Base-by-base conservation (phyloP, 257 asterid genomes). In the Gentiana dahurica region DNA sequence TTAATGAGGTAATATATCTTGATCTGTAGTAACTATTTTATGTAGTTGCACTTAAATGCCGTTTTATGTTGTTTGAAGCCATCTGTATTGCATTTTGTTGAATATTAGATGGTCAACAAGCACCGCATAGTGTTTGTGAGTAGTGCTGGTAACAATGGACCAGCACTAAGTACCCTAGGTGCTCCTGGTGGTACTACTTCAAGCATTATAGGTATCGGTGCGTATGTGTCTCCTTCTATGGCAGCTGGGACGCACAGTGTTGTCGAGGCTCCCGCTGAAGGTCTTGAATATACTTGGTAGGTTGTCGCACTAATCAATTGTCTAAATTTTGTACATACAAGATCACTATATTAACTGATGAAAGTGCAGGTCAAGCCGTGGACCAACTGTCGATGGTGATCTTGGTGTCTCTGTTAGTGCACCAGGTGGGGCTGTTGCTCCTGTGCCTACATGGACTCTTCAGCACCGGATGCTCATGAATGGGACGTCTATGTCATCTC, bases 401-500 rank as follows among this genome's bases (percentile, higher is more conserved):
- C 84, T 87, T 64, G 98, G 98, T 68, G 97, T 91, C 69, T 78
- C 68, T 60, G 73, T 91, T 67, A 87, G 97, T 80, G 97, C 98
- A 10, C 90, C 98, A 75, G 98, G 98, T 71, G 98, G 95, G 55
- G 98, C 98, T 66, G 76, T 91, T 73, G 95, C 98, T 70, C 95
- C 98, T 72, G 98, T 91, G 68, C 98, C 98, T 58, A 85, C 95
- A 63, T 91, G 98, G 98, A 91, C 98, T 67, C 98, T 91, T 72
- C 97, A 91, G 71, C 76, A 66, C 5, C 98, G 98, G 59, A 83
- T 83, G 98, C 86, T 91, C 66, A 91, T 91, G 98, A 91, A 87
- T 63, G 98, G 98, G 73, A 91, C 98, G 61, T 91, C 98, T 35
- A 91, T 91, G 98, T 75, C 98, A 65, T 91, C 98, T 60, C 98